A percentile compares a stretch with the other conserved stretches of the same genome.
Conservation (phyloP, 2,329 filamentous ascomycete genomes). For the Fusarium sp. region DNA sequence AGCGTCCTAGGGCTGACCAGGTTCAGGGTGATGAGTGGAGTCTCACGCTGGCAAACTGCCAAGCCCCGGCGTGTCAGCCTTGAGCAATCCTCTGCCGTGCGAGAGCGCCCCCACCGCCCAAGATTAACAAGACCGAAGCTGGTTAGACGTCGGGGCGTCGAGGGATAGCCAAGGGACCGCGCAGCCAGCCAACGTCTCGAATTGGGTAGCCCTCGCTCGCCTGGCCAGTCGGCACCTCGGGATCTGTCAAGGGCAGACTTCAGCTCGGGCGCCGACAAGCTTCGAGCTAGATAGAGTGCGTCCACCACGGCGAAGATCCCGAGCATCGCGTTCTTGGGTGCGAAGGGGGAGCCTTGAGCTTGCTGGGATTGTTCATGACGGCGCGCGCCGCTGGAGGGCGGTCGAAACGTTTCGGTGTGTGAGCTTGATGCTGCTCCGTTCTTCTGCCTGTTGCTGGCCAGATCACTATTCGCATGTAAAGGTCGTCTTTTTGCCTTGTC, state of each 20-base stretch:
- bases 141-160: slow-evolving; percentile 18
- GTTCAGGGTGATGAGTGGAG: slow-evolving; percentile 27
- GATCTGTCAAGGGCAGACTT: slow-evolving; percentile 7
- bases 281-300: slow-evolving; percentile 34
- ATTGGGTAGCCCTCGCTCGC: slow-evolving; percentile 17
- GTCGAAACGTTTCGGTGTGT: not conserved
- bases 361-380: not conserved
- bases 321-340: slow-evolving; percentile 25
- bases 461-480: not conserved
- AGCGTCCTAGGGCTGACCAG: slow-evolving; percentile 50
- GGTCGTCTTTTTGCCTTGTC: no score
- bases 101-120: slow-evolving; percentile 19
- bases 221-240: slow-evolving; percentile 12
- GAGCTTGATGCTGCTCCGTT: not conserved
- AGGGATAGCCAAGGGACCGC: not conserved
- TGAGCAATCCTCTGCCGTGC: slow-evolving; percentile 22
- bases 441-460: not conserved
- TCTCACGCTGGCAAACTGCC: slow-evolving; percentile 1
- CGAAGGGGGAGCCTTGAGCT: slow-evolving; percentile 14
- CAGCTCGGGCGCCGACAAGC: slow-evolving; percentile 31
- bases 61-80: slow-evolving; percentile 34
- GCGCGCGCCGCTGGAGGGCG: no score
- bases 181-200: slow-evolving; percentile 25
- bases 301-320: slow-evolving; percentile 33
- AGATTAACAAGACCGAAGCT: slow-evolving; percentile 33